phyloP scores from a whole-genome alignment of 2,329 filamentous ascomycete species.

The Nothophoma quercina region DNA sequence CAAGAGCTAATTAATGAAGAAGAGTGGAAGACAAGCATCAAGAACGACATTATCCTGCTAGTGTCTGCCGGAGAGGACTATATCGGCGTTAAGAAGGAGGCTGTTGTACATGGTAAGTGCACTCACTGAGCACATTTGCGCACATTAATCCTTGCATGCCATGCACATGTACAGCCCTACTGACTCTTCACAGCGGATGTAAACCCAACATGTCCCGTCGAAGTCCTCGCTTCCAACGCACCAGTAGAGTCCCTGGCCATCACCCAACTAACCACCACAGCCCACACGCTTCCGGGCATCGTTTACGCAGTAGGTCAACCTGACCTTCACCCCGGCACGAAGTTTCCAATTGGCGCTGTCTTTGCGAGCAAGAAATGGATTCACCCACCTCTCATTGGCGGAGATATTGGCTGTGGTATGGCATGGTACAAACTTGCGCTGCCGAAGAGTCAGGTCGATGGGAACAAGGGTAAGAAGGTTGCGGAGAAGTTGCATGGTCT shows the following conservation, averaged over 20 bases:
- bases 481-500: slow-evolving; percentile 47
- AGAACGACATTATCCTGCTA: slow-evolving; percentile 39
- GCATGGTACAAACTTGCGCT: slow-evolving; percentile 48
- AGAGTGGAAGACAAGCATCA: slow-evolving; percentile 36
- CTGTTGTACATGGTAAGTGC: slow-evolving; percentile 24
- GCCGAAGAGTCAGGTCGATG: slow-evolving; percentile 40
- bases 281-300: slow-evolving; percentile 45
- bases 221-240: slow-evolving; percentile 38
- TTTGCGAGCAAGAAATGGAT: slow-evolving; percentile 47
- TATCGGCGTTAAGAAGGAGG: slow-evolving; percentile 37
- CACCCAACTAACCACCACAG: slow-evolving; percentile 42
- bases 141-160: slow-evolving; percentile 17
- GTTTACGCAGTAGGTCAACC: slow-evolving; percentile 46
- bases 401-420: slow-evolving; percentile 53
- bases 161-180: slow-evolving; percentile 10
- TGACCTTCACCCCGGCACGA: slow-evolving; percentile 48
- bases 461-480: slow-evolving; percentile 44
- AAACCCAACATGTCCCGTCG: slow-evolving; percentile 27
- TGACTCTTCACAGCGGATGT: slow-evolving; percentile 17
- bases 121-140: slow-evolving; percentile 34
- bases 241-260: slow-evolving; percentile 40
- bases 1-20: slow-evolving; percentile 36
- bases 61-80: slow-evolving; percentile 45
- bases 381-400: slow-evolving; percentile 49
- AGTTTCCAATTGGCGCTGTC: slow-evolving; percentile 49